These are phyloP conservation scores for Mrakia blollopis DNA, from an alignment of 768 basidiomycete species.

Conservation along the genomic window DNA sequence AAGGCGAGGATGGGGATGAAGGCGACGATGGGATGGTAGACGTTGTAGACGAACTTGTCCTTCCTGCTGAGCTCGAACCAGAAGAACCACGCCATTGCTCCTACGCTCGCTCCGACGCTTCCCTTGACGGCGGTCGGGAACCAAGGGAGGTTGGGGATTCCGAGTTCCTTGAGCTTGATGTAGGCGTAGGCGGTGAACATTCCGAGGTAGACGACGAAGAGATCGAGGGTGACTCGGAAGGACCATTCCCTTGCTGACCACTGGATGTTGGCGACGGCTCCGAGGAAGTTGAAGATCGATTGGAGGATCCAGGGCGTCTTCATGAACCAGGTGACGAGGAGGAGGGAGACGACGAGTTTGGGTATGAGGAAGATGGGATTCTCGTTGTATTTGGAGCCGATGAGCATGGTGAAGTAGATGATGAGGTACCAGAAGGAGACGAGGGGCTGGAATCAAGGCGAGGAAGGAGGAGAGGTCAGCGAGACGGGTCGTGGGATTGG, in stretches of 20 bases:
- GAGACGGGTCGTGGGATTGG: not conserved
- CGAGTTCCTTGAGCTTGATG: slow-evolving; percentile 69
- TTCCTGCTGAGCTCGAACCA: slow-evolving; percentile 69
- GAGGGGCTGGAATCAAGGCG: slow-evolving; percentile 66
- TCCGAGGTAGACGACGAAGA: slow-evolving; percentile 82
- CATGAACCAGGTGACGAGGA: slow-evolving; percentile 62
- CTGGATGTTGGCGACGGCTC: slow-evolving; percentile 62
- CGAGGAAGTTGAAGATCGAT: slow-evolving; percentile 58
- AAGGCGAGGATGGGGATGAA: slow-evolving; percentile 75
- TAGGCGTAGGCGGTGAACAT: slow-evolving; percentile 70
- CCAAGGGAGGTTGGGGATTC: slow-evolving; percentile 61
- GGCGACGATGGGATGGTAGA: slow-evolving; percentile 76
- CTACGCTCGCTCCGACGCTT: slow-evolving; percentile 52
- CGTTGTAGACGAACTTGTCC: slow-evolving; percentile 80
- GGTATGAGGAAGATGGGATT: slow-evolving; percentile 59
- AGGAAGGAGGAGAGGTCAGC: slow-evolving; percentile 51
- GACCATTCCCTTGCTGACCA: slow-evolving; percentile 86
- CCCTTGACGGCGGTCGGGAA: slow-evolving; percentile 58
- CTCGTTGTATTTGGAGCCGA: slow-evolving; percentile 69
- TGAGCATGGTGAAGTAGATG: slow-evolving; percentile 71
- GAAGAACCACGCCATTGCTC: slow-evolving; percentile 70
- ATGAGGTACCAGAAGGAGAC: slow-evolving; percentile 84
- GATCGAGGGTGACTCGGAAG: slow-evolving; percentile 81
- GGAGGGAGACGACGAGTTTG: slow-evolving; percentile 67
- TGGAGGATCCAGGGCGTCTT: slow-evolving; percentile 60